Evolutionary conservation across 129 eudicot species (phyloP), one percentile per base, ranked within the genome.

Genomic region (Tagetes patula): DNA sequence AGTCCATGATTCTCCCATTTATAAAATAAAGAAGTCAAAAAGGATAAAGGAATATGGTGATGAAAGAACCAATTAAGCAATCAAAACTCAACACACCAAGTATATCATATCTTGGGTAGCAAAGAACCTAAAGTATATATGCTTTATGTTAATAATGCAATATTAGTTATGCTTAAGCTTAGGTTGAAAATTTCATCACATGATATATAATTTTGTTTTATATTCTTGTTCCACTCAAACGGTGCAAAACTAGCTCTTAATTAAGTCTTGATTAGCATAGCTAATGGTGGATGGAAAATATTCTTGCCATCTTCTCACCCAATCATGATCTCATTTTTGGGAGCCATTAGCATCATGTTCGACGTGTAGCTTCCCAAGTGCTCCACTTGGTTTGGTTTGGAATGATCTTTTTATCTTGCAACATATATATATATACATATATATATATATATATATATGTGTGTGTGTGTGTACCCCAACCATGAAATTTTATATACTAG

Each of bases 281-380:
- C 3, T 40, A 47, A 61, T 73, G 69, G 64, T 65, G 55, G 63
- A 61, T 65, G 52, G 49, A 20, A 20, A 20, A 20, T 20, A 39
- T 40, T 34, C 72, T 3, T 8, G 27, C 27, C 55, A 65, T 65
- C 50, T 65, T 75, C 79, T 50, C 72, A 65, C 72, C 66, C 66
- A 65, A 75, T 64, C 79, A 64, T 53, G 65, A 74, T 64, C n/a
- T 50, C 65, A 65, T 54, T 65, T 75, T 65, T 30, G 31, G 70
- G 39, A 27, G 20, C 3, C 13, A 45, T 58, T 38, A 9, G 42
- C 27, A 4, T 49, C 31, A 64, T 50, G 68, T 50, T 75, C 5
- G 27, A 20, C 27, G 27, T 20, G 27, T 39, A 39, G 43, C 55
- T 43, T 71, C 76, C 43, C 2, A 38, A 46, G 52, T 43, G 52